phyloP scores from a whole-genome alignment of 1,139 yeast species.

The Yamadazyma taylorii region DNA sequence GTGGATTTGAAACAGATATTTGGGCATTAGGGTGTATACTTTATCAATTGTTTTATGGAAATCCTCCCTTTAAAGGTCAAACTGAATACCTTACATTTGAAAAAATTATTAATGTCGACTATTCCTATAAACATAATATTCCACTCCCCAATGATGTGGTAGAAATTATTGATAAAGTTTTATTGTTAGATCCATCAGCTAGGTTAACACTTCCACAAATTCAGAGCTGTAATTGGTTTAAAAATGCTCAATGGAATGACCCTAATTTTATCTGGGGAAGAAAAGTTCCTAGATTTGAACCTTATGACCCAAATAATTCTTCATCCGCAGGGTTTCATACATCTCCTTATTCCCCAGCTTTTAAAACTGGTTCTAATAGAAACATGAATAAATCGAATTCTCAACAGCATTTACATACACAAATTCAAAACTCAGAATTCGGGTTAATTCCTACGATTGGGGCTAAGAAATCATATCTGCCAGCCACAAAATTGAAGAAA shows the following conservation, averaged over 20 bases:
- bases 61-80: slow-evolving; percentile 95
- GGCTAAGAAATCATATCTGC: slow-evolving; percentile 31
- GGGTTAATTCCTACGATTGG: slow-evolving; percentile 31
- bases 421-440: slow-evolving; percentile 39
- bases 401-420: slow-evolving; percentile 44
- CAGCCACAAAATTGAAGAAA: slow-evolving; percentile 35
- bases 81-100: slow-evolving; percentile 95
- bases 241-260: slow-evolving; percentile 44
- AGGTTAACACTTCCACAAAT: slow-evolving; percentile 38
- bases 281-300: slow-evolving; percentile 49
- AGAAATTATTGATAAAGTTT: slow-evolving; percentile 66
- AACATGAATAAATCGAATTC: slow-evolving; percentile 40
- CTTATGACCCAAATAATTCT: slow-evolving; percentile 49
- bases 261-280: slow-evolving; percentile 43
- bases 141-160: slow-evolving; percentile 62
- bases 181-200: slow-evolving; percentile 47
- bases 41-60: slow-evolving; percentile 90
- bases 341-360: slow-evolving; percentile 32
- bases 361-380: slow-evolving; percentile 41
- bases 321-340: slow-evolving; percentile 14
- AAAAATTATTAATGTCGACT: slow-evolving; percentile 82
- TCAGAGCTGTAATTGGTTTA: slow-evolving; percentile 40
- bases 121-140: slow-evolving; percentile 74
- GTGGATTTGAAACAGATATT: slow-evolving; percentile 86
- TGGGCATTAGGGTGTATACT: slow-evolving; percentile 98